Evolutionary conservation across 371 early-diverging fungal species (phyloP), one percentile per base, ranked within the genome.

Genomic region (Amoeboaphelidium protococcarum): DNA sequence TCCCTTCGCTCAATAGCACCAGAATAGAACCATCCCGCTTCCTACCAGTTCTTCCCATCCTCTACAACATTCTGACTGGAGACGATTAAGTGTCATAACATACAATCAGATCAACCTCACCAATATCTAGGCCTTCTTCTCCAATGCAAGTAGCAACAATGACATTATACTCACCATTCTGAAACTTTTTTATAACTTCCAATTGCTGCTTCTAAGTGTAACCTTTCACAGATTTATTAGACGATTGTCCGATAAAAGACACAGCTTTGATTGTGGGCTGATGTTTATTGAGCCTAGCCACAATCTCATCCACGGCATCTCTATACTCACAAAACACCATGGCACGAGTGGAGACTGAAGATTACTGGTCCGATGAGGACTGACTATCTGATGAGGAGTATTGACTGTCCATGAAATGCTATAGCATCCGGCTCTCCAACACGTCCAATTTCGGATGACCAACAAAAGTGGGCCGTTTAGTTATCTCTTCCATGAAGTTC

Each of bases 41-140:
- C 23, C 94, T 69, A 2, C 94, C 94, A 2, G 94, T 90, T 21
- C 94, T 71, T 16, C 94, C 94, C 71, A 86, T 81, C 20, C 94
- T 70, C 60, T 91, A 90, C 1, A 82, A 53, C 80, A 89, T 76
- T 40, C 82, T 73, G 50, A 80, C 74, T 1, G 83, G 81, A 2
- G 80, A 80, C 25, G 66, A 66, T 48, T 83, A 83, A 2, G 80
- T 66, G 52, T 92, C 91, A 53, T 72, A 92, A 59, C 87, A 86
- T 4, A 90, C 56, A 52, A 92, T 90, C 25, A 92, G 60, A 54
- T 92, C 91, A 1, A 92, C 80, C 49, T 92, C 89, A 48, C 91
- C 94, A 62, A 92, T 92, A 58, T 92, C 94, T 23, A 92, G 60
- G 1, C 94, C 94, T 64, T 92, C 94, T 63, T 92, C 94, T 41